Base-by-base conservation (phyloP, 2,329 filamentous ascomycete genomes). In the Byssochlamys sp. region DNA sequence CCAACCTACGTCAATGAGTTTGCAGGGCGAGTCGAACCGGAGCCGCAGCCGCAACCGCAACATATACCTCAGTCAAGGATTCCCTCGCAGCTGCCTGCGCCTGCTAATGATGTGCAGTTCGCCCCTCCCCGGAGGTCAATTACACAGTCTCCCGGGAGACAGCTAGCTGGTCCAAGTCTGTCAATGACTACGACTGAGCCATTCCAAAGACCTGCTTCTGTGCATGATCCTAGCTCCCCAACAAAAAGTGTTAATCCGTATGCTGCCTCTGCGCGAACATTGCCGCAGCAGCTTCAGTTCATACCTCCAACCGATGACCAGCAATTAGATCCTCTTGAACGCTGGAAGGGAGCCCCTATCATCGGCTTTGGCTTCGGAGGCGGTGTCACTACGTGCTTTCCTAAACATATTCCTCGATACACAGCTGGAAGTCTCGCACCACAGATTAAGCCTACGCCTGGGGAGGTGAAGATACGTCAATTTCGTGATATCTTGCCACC, bases 351-450 rank as follows among this genome's bases (percentile, higher is more conserved):
- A 2, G 82, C 84, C 11, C 94, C 95, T 0, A 81, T 96, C 11
- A 87, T 97, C 66, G 83, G 83, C 0, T 99, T 95, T 87, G 91
- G 90, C 2, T 85, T 95, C 53, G 91, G 91, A 24, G 94, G 94
- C 11, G 83, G 84, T 1, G 77, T 96, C 10, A 80, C 95, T 2
- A 91, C 88, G 1, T 90, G 86, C 50, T 96, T 97, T 67, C 94
- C 95, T 0, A 91, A 89, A 69, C 88, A 92, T 62, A 84, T 94
- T 33, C 91, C 92, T 12, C 85, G 91, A 52, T 97, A 96, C 72
- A 85, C 86, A 27, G 85, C 89, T 62, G 88, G 85, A 54, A 84
- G 87, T 63, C 78, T 81, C 24, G 73, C 82, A 6, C 91, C 92
- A 0, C 88, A 88, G 76, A 87, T 96, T 61, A 85, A 94, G 66